A percentile compares a stretch with the other conserved stretches of the same genome.
Evolutionary conservation across 2,329 filamentous ascomycete species (phyloP).

Genomic region (Magnaporthales sp.): DNA sequence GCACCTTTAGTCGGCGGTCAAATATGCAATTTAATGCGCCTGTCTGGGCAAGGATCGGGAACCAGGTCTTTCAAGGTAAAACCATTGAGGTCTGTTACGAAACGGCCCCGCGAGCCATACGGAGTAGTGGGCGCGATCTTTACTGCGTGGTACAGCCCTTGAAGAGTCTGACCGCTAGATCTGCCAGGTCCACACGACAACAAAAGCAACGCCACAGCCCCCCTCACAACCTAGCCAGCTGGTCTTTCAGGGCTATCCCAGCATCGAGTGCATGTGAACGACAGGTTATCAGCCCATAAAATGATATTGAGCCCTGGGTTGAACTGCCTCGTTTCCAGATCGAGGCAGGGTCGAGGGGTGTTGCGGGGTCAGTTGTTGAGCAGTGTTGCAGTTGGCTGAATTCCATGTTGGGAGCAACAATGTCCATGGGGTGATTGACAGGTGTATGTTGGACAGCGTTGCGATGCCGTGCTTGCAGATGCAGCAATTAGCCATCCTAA

Average conservation of each 20-base stretch:
- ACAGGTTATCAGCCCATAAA: not conserved
- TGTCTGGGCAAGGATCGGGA: not conserved
- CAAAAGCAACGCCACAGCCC: constrained; percentile 1
- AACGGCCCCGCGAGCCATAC: not conserved
- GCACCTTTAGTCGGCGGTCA: not conserved
- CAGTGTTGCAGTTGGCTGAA: not conserved
- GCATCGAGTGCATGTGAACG: not conserved
- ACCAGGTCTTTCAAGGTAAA: not conserved
- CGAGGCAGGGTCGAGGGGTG: not conserved
- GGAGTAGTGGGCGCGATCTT: not conserved
- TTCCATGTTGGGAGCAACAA: not conserved
- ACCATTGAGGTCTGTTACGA: not conserved
- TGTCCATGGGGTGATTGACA: not conserved
- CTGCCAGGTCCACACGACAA: not conserved
- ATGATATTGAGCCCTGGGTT: not conserved
- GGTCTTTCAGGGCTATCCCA: not conserved
- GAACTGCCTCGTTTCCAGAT: not conserved
- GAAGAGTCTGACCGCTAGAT: not conserved
- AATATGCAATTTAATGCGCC: not conserved
- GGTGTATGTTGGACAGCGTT: not conserved
- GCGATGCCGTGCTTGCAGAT: not conserved
- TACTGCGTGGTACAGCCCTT: not conserved
- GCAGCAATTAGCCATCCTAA: not conserved
- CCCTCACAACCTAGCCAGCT: not conserved
- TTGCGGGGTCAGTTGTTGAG: not conserved